phyloP scores from a whole-genome alignment of 2,329 filamentous ascomycete species.

The Pseudodiploospora longispora region DNA sequence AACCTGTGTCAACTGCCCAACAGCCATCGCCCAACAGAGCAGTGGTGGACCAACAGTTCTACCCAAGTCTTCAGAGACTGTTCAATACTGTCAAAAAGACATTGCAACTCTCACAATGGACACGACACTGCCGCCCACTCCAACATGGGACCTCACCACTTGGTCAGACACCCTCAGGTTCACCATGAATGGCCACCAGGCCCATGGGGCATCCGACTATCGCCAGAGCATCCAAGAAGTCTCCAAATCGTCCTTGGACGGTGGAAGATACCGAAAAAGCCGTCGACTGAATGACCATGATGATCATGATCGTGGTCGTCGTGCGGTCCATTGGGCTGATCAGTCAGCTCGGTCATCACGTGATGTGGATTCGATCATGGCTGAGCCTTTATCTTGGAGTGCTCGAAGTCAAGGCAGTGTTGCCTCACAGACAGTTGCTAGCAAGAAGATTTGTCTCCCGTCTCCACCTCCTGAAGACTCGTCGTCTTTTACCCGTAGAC shows the following conservation, averaged over 20 bases:
- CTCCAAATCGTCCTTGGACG: too few species aligned
- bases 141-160: not conserved
- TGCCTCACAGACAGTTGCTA: not conserved
- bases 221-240: too few species aligned
- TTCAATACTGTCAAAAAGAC: slow-evolving; percentile 1
- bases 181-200: not conserved
- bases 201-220: not conserved
- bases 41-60: not conserved
- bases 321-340: slow-evolving; percentile 1
- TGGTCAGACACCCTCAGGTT: slow-evolving; percentile 1
- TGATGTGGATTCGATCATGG: slow-evolving; percentile 4
- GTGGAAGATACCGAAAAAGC: too few species aligned
- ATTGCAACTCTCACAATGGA: slow-evolving; percentile 2
- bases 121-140: slow-evolving; percentile 2
- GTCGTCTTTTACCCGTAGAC: not conserved
- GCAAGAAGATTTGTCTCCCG: slow-evolving; percentile 1
- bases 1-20: not conserved
- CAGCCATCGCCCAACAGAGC: not conserved
- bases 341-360: slow-evolving; percentile 5
- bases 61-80: not conserved
- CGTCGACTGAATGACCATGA: not conserved
- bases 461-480: slow-evolving; percentile 5
- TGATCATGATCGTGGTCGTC: not conserved
- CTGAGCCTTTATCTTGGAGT: slow-evolving; percentile 1
- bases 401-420: not conserved